Percentiles rank a stretch among this genome's conserved stretches.
These are phyloP conservation scores for Tanacetum coccineum DNA, from an alignment of 129 eudicot species.

Conservation along the genomic window DNA sequence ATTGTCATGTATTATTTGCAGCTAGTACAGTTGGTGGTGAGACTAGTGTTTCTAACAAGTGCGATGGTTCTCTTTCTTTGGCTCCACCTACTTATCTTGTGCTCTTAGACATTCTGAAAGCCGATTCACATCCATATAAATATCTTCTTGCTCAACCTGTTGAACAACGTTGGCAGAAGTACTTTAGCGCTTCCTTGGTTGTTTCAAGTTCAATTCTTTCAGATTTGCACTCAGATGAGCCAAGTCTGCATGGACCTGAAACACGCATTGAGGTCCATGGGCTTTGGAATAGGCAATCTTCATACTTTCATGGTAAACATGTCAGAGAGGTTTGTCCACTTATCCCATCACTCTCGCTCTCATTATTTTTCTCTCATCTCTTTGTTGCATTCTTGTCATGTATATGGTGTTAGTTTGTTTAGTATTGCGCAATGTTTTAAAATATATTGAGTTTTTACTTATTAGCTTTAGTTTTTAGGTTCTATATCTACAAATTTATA, in stretches of 20 bases:
- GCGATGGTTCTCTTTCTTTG: conserved; percentile 32
- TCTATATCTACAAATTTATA: too few species aligned
- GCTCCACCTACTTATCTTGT: conserved; percentile 62
- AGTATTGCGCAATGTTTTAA: too few species aligned
- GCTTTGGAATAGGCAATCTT: conserved; percentile 50
- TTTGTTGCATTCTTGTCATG: too few species aligned
- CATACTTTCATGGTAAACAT: conserved; percentile 46
- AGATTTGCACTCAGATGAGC: conserved; percentile 38
- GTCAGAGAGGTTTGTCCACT: conserved; percentile 47
- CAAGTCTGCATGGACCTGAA: conserved; percentile 57
- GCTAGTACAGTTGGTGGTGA: conserved; percentile 24
- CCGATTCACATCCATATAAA: conserved; percentile 33
- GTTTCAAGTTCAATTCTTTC: conserved; percentile 49
- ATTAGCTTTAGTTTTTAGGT: too few species aligned
- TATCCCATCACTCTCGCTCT: too few species aligned
- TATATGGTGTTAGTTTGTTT: too few species aligned
- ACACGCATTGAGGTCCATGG: conserved; percentile 52
- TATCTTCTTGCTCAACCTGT: conserved; percentile 34
- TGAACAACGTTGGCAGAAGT: conserved; percentile 50
- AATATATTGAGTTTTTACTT: too few species aligned
- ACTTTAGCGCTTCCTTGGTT: conserved; percentile 57
- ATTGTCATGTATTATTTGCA: conserved; percentile 29
- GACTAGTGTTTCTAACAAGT: conserved; percentile 10
- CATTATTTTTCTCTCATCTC: too few species aligned
- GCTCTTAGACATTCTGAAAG: conserved; percentile 45